Evolutionary conservation across 1,139 yeast species (phyloP), one percentile per base, ranked within the genome.

Genomic region (Kodamaea arcana): DNA sequence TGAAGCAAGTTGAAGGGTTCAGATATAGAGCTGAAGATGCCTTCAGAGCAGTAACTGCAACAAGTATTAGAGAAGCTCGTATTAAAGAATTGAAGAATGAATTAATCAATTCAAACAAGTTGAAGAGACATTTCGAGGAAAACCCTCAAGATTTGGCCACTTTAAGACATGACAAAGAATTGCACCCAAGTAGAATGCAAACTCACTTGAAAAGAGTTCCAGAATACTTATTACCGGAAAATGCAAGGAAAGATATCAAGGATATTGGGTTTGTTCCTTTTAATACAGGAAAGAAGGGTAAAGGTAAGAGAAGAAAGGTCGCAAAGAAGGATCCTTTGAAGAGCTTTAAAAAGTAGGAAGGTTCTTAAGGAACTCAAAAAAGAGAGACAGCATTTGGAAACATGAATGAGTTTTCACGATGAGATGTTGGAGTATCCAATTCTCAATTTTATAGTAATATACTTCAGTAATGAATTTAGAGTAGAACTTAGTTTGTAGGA

Each of bases 1-100:
- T 83, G 78, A 78, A 78, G 41, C 98, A 92, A 59, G 88, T 92
- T 33, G 96, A 94, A 56, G 94, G 94, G 12, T 94, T 94, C 73
- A 77, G 98, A 50, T 94, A 94, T 60, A 82, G 99, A 72, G 80
- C 90, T 65, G 97, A 92, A 52, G 98, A 92, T 64, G 97, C 96
- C 1, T 92, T 92, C 63, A 78, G 97, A 62, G 86, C 97, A 0
- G 95, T 94, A 20, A 92, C 98, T 0, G 80, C 78, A 41, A 81
- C 85, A 6, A 85, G 96, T 1, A 77, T 94, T 18, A 80, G 97
- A 60, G 97, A 92, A 54, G 97, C 98, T 1, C 78, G 98, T 52
- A 77, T 90, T 37, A 84, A 80, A 55, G 99, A 94, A 58, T 73
- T 94, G 56, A 84, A 85, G 56, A 77, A 82, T 50, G 98, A 94